A percentile compares a stretch with the other conserved stretches of the same genome.
These are phyloP conservation scores for Fusarium cyanostomum DNA, from an alignment of 2,329 filamentous ascomycete species.

Conservation along the genomic window DNA sequence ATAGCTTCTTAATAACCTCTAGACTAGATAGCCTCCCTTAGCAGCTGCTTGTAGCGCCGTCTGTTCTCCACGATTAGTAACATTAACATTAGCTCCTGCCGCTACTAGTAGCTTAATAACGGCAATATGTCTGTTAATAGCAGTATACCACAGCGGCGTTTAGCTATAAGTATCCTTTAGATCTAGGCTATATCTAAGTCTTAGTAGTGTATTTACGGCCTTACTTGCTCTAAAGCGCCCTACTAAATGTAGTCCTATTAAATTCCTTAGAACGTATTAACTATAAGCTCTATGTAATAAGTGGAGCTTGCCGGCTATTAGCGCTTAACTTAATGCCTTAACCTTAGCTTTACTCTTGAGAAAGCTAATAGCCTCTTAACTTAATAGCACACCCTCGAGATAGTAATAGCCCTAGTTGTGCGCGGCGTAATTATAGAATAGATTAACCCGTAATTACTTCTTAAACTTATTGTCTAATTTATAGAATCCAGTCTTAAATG, in stretches of 20 bases:
- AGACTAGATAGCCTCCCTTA: too few relatives aligned
- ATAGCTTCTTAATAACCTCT: too few relatives aligned
- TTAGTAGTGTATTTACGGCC: background rate
- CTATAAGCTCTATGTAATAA: slow-evolving; percentile 4
- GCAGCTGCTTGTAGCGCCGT: background rate
- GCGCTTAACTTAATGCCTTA: too few relatives aligned
- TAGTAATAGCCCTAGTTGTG: slow-evolving; percentile 49
- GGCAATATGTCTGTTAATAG: slow-evolving; percentile 7
- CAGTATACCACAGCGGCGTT: slow-evolving; percentile 26
- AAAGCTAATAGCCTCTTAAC: slow-evolving; percentile 22
- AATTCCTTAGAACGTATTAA: slow-evolving; percentile 9
- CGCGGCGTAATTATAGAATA: slow-evolving; percentile 46
- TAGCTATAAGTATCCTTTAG: slow-evolving; percentile 3
- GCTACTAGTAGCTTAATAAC: slow-evolving; percentile 19
- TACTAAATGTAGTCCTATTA: slow-evolving; percentile 38
- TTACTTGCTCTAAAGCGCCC: slow-evolving; percentile 43
- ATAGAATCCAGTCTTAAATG: slow-evolving; percentile 9
- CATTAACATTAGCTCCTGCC: too few relatives aligned
- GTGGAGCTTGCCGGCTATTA: too few relatives aligned
- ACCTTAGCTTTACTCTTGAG: slow-evolving; percentile 21
- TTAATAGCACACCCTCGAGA: slow-evolving; percentile 9
- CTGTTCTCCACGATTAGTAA: background rate
- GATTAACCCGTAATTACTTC: slow-evolving; percentile 33
- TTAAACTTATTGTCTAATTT: slow-evolving; percentile 28
- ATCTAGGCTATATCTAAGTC: background rate